Base-by-base conservation (phyloP, 192 early-diverging fungal genomes). In the Pecoramyces ruminantium region DNA sequence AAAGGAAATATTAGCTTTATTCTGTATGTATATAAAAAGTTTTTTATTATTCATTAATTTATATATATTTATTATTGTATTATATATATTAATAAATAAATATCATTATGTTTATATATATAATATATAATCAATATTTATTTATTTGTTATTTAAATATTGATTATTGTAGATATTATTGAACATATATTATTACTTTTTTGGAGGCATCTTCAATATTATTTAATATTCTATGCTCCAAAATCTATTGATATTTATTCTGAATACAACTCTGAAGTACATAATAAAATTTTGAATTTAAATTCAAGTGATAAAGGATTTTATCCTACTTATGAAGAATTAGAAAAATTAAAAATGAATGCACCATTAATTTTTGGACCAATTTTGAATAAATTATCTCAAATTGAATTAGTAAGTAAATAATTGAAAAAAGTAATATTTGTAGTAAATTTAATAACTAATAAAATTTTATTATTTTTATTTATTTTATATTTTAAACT, bases 141-240 rank as follows among this genome's bases (percentile, higher is more conserved):
- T n/a, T n/a, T n/a, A n/a, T n/a, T n/a, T n/a, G n/a, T n/a, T 27
- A 67, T 28, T 80, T n/a, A 16, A 38, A 29, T 30, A 34, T 6
- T 11, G 11, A 6, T 6, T 6, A n/a, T 80, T 90, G 14, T 89
- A 92, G 83, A 87, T 88, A 79, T 84, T 25, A 77, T 83, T 30
- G 83, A 84, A 29, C 83, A 84, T 28, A 81, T 90, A 0, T 83
- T 93, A 38, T 87, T 92, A 39, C 84, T 94, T 83, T 81, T 93
- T 79, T 94, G 93, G 93, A 87, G 92, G 8, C 93, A 94, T 81
- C 83, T 94, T 79, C 87, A 91, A 40, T 90, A 88, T 80, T 93
- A 89, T 21, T 67, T 67, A 67, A n/a, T 25, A 25, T 67, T 67
- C 25, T 67, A 67, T 67, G 51, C 51, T n/a, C 51, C 51, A 25